phyloP scores from a whole-genome alignment of 805 yeast species.

The Huiozyma naganishii region DNA sequence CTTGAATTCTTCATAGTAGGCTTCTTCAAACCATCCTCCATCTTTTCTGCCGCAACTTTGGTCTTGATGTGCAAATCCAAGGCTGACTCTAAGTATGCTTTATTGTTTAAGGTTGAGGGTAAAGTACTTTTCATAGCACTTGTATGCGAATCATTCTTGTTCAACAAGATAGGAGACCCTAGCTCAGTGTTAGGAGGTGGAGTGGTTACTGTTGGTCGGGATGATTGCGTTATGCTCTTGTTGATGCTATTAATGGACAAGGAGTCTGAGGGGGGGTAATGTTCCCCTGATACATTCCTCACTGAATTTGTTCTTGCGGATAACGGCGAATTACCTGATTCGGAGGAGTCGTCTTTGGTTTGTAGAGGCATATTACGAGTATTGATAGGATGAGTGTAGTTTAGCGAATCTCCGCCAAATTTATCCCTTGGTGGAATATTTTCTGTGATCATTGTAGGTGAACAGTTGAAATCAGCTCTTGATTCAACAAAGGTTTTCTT shows the following conservation, averaged over 20 bases:
- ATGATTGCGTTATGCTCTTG: background rate
- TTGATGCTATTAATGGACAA: background rate
- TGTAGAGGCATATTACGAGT: background rate
- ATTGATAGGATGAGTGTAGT: background rate
- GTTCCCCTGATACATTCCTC: constrained; percentile 15
- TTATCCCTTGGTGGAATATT: background rate
- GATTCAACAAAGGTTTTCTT: constrained; percentile 5
- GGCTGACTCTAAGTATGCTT: background rate
- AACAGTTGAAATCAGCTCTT: constrained; percentile 2
- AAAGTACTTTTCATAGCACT: background rate
- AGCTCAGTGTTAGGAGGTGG: constrained; percentile 7
- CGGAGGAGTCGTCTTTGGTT: constrained; percentile 18
- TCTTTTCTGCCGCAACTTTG: background rate
- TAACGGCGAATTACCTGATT: constrained; percentile 20
- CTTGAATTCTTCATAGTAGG: background rate
- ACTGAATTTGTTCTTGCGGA: constrained; percentile 20
- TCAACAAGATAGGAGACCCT: constrained; percentile 17
- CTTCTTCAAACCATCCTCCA: too few species aligned
- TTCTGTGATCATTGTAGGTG: constrained; percentile 1
- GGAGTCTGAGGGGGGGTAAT: background rate
- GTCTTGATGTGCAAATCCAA: background rate
- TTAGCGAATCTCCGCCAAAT: background rate
- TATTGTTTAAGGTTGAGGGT: background rate
- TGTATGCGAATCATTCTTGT: constrained; percentile 5
- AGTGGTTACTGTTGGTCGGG: background rate